Conservation (phyloP, 257 asterid species). For the Parsonsia alboflavescens region DNA sequence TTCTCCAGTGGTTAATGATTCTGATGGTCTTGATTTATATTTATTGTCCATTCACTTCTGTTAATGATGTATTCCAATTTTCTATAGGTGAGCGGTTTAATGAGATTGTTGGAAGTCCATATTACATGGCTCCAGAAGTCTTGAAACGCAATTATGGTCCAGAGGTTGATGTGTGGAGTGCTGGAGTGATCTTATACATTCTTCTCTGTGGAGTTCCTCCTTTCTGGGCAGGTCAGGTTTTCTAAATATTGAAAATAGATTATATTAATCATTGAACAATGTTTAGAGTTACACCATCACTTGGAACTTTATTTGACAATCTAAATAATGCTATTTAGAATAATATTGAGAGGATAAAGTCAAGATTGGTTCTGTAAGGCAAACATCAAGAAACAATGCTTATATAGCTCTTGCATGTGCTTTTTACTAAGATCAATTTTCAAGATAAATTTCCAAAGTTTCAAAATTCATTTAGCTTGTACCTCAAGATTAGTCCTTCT, state of each 20-base stretch:
- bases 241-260: neutral
- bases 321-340: neutral
- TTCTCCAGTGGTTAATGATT: neutral
- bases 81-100: conserved; percentile 11
- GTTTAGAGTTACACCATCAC: neutral
- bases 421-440: neutral
- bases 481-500: neutral
- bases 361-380: neutral
- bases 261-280: neutral
- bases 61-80: neutral
- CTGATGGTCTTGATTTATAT: neutral
- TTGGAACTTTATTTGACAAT: neutral
- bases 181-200: conserved; percentile 66
- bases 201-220: conserved; percentile 79
- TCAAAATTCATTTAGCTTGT: neutral
- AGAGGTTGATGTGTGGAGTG: conserved; percentile 73
- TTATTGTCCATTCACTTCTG: neutral
- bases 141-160: conserved; percentile 66
- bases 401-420: neutral
- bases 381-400: neutral
- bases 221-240: conserved; percentile 65
- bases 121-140: conserved; percentile 36
- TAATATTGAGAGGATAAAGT: neutral
- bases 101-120: conserved; percentile 21
- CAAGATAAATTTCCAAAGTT: neutral